Conservation (phyloP, 768 basidiomycete genomes). For the Erythrobasidium yunnanense region DNA sequence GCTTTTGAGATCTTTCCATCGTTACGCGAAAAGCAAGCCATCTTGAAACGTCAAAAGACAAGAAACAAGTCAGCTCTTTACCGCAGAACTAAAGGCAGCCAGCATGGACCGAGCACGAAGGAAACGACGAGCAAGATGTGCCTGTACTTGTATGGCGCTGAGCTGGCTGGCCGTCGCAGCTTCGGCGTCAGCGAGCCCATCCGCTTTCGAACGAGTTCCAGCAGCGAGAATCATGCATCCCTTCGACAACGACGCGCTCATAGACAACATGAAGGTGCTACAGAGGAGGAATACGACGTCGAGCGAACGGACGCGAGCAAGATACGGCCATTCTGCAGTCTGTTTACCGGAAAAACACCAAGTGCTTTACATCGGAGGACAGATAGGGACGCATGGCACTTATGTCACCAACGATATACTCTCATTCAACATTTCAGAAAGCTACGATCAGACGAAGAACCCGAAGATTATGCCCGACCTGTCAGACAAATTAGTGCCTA, state of each 20-base stretch:
- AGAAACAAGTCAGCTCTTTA: too few relatives aligned
- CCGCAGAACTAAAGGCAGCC: too few relatives aligned
- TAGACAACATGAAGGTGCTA: background rate
- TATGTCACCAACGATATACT: conserved; percentile 29
- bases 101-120: too few relatives aligned
- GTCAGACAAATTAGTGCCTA: background rate
- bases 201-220: background rate
- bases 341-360: conserved; percentile 17
- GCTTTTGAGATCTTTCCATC: too few relatives aligned
- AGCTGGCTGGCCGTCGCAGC: too few relatives aligned
- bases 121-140: too few relatives aligned
- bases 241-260: background rate
- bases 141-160: too few relatives aligned
- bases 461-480: conserved; percentile 21
- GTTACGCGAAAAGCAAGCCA: too few relatives aligned
- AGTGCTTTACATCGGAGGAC: conserved; percentile 33
- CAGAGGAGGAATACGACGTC: too few relatives aligned
- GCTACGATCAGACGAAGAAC: conserved; percentile 24
- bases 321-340: conserved; percentile 33
- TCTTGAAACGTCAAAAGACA: too few relatives aligned
- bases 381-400: conserved; percentile 22
- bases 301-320: too few relatives aligned
- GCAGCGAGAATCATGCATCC: background rate
- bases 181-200: too few relatives aligned
- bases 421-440: conserved; percentile 26